Base-by-base conservation (phyloP, 225 moss, liverwort and hornwort species). In the Bryum argenteum region DNA sequence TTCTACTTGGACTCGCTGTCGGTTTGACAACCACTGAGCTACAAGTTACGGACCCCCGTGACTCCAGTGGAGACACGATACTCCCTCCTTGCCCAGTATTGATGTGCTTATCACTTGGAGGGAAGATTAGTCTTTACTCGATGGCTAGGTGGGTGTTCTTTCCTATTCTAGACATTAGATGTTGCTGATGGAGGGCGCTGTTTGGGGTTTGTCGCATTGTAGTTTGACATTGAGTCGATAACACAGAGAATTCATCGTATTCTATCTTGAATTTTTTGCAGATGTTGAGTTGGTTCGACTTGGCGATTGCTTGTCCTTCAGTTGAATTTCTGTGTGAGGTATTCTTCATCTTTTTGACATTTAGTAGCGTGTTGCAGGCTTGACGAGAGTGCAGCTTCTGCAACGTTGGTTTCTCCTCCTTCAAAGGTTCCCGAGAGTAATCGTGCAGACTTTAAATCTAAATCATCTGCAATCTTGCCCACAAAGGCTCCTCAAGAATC, bases 31-130 rank as follows among this genome's bases (percentile, higher is more conserved):
- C 90, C 44, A 71, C 75, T 51, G 82, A 85, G 62, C 75, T 92
- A 62, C 76, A 70, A 63, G 60, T 91, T 17, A 42, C 71, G 74
- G 94, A 98, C 70, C 98, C 98, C 64, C 89, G 83, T 75, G 98
- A 94, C 75, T 89, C 90, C 47, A 89, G 85, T 73, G 98, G 94
- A 82, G 92, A 91, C 50, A 71, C 88, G 58, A 83, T 82, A 51
- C 92, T 98, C 67, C 91, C 94, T 76, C 73, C 94, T 61, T 88
- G 87, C 79, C 98, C 98, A 40, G 85, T 98, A 44, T 79, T 98
- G 68, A 85, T 94, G 78, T 94, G 98, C 84, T 83, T 89, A 61
- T 89, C 94, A 28, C 77, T 98, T 67, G 98, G 85, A 84, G 98
- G 98, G 54, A 94, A 91, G 55, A 82, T 98, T 19, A 98, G 89